Base-by-base conservation (phyloP, 1,284 basidiomycete genomes). In the Ganoderma lucidum region DNA sequence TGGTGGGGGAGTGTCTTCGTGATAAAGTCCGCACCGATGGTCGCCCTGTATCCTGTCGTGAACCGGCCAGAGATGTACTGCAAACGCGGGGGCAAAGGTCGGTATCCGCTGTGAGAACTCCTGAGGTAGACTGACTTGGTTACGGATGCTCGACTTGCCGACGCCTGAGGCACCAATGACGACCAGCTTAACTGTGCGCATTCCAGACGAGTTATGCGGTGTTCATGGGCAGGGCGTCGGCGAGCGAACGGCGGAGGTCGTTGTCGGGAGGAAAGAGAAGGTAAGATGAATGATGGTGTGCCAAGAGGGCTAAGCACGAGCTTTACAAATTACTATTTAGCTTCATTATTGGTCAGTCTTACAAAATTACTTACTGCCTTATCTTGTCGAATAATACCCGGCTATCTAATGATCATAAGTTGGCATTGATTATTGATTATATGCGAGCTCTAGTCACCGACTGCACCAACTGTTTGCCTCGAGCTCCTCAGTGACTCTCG, bases 1-100 rank as follows among this genome's bases (percentile, higher is more conserved):
- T 89, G 85, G 77, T 91, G 88, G 1, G 90, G 87, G 14, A 93
- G 74, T 0, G 87, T 88, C 78, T 93, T 94, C 0, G 89, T 86
- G 60, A 94, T 90, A 69, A 95, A 96, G 80, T 96, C 94, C 28
- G 92, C 90, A 17, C 93, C 94, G 63, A 96, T 95, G 2, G 94
- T 95, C 4, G 93, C 91, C 66, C 92, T 84, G 79, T 95, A 95
- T 2, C 88, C 88, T 2, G 86, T 87, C 6, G 90, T 89, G 80
- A 95, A 95, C 37, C 86, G 86, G 56, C 90, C 88, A 37, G 90
- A 90, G 74, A 93, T 89, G 76, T 92, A 94, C 91, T 93, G 74
- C 63, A 62, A 23, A 23, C 23, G 23, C 23, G 23, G 23, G 23
- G 23, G 23, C 23, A 28, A 32, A n/a, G 17, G 44, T 71, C n/a